Percentiles rank a stretch among this genome's conserved stretches.
These are phyloP conservation scores for Rhododendron ferrugineum DNA, from an alignment of 148 eudicot species.

Conservation along the genomic window DNA sequence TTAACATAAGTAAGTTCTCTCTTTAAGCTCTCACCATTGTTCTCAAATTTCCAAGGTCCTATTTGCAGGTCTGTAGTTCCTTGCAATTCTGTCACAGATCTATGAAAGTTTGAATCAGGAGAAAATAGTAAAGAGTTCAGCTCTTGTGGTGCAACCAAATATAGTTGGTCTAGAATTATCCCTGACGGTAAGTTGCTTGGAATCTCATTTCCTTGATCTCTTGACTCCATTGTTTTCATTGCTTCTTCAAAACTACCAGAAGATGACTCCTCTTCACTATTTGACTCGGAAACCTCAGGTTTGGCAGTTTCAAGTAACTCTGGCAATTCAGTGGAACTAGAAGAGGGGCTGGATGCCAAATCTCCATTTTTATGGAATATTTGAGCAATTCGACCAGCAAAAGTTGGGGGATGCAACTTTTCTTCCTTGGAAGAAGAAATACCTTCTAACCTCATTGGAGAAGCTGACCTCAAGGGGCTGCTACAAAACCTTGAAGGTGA, in stretches of 20 bases:
- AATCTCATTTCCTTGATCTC: constrained; percentile 48
- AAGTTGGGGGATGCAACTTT: constrained; percentile 25
- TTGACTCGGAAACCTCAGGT: constrained; percentile 28
- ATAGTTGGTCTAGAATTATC: constrained; percentile 60
- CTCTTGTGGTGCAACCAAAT: constrained; percentile 47
- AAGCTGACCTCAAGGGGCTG: constrained; percentile 34
- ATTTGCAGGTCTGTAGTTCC: constrained; percentile 50
- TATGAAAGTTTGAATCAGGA: constrained; percentile 56
- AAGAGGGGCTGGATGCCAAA: constrained; percentile 16
- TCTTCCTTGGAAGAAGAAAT: constrained; percentile 40
- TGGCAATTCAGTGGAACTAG: constrained; percentile 15
- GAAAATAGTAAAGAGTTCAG: constrained; percentile 69
- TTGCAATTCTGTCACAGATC: constrained; percentile 45
- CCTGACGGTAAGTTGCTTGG: constrained; percentile 72
- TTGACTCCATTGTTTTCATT: constrained; percentile 46
- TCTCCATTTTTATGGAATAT: constrained; percentile 41
- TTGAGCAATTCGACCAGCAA: constrained; percentile 43
- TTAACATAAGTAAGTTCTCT: constrained; percentile 59
- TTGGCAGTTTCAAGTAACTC: constrained; percentile 37
- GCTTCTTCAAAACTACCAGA: constrained; percentile 54
- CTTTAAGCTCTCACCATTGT: constrained; percentile 38
- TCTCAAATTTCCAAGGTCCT: constrained; percentile 67
- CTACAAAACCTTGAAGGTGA: constrained; percentile 35
- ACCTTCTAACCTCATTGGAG: constrained; percentile 42
- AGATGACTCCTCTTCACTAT: constrained; percentile 32